Evolutionary conservation across 768 basidiomycete genomes (phyloP).

Genomic region (Termitomyces sp.): DNA sequence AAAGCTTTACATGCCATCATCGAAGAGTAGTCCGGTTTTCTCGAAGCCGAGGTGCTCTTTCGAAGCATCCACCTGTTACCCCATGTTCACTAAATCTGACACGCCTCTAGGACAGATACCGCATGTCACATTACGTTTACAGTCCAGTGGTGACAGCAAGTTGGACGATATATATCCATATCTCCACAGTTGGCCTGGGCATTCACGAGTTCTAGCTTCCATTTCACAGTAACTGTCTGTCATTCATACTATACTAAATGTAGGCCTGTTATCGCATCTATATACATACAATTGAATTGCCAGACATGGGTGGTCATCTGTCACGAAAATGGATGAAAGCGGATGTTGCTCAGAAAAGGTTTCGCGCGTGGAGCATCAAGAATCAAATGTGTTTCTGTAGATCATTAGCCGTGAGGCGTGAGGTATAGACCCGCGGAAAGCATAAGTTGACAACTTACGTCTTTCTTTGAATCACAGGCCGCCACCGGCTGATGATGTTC

Average conservation of each 20-base stretch:
- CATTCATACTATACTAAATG: background rate
- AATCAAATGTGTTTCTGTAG: background rate
- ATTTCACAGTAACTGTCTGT: slow-evolving; percentile 2
- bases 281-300: background rate
- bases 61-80: slow-evolving; percentile 6
- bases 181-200: background rate
- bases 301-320: background rate
- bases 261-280: background rate
- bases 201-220: background rate
- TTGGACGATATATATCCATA: background rate
- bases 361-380: background rate
- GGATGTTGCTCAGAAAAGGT: background rate
- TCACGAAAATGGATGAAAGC: background rate
- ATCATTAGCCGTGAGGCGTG: background rate
- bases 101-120: background rate
- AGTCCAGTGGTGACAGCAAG: background rate
- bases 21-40: background rate
- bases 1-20: slow-evolving; percentile 8
- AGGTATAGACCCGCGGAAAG: background rate
- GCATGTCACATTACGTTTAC: background rate
- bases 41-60: background rate
- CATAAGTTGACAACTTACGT: background rate
- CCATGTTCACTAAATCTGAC: slow-evolving; percentile 14
- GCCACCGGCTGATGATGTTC: slow-evolving; percentile 21
- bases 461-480: slow-evolving; percentile 12